These are phyloP conservation scores for Harrya chromipes DNA, from an alignment of 768 basidiomycete species.

Conservation along the genomic window DNA sequence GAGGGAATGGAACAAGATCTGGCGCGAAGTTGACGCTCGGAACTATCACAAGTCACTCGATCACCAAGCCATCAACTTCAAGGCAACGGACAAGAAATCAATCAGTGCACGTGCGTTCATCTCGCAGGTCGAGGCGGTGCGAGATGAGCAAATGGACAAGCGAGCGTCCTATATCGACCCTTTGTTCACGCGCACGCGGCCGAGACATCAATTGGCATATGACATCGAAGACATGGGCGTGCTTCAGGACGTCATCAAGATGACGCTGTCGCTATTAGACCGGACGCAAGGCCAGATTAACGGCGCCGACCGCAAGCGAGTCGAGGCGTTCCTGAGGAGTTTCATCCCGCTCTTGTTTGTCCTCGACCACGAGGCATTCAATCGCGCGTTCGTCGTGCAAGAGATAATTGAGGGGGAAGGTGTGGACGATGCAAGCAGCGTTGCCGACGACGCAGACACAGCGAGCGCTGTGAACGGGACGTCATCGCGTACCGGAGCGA, in stretches of 20 bases:
- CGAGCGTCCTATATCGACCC: constrained; percentile 59
- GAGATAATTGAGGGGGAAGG: constrained; percentile 62
- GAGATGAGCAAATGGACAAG: constrained; percentile 78
- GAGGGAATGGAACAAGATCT: constrained; percentile 98
- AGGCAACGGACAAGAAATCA: constrained; percentile 84
- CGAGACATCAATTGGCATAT: constrained; percentile 79
- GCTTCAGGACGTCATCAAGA: constrained; percentile 83
- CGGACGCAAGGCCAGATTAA: constrained; percentile 76
- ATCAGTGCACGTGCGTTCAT: constrained; percentile 74
- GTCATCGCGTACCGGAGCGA: constrained; percentile 33
- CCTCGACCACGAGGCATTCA: constrained; percentile 67
- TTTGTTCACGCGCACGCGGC: constrained; percentile 54
- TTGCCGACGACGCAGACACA: constrained; percentile 38
- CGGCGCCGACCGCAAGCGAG: constrained; percentile 67
- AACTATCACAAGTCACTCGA: constrained; percentile 94
- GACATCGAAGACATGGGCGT: constrained; percentile 70
- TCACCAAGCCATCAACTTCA: constrained; percentile 90
- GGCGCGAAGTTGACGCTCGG: constrained; percentile 93
- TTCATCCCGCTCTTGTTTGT: constrained; percentile 78
- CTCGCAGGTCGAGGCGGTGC: constrained; percentile 77
- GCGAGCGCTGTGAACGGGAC: constrained; percentile 27
- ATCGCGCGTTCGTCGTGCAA: constrained; percentile 62
- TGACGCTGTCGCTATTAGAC: constrained; percentile 88
- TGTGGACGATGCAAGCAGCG: constrained; percentile 42
- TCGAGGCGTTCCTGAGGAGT: constrained; percentile 79